Evolutionary conservation across 192 early-diverging fungal species (phyloP), one percentile per base, ranked within the genome.

Genomic region (Backusella morwellensis): DNA sequence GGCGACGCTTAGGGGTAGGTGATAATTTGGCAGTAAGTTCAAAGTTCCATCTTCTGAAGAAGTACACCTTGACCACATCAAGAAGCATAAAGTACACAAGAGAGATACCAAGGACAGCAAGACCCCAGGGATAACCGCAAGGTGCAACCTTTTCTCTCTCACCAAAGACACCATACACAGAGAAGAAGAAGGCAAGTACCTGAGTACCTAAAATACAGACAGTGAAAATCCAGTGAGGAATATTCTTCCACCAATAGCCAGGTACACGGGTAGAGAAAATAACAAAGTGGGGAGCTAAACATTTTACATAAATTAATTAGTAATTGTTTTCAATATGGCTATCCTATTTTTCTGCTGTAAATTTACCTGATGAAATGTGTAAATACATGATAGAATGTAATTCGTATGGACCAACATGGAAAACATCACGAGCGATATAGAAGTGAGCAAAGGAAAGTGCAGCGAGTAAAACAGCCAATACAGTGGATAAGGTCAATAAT

Each of bases 351-450:
- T 11, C 38, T 40, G 11, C 38, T 40, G 9, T 11, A 40, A 40
- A 40, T n/a, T 72, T 77, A 77, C 76, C 76, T 50, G 93, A 94
- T 11, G 94, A 96, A 72, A 96, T 93, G 54, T 96, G 90, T n/a
- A 96, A 86, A 83, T 96, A 96, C 88, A 97, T 97, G 86, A 96
- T 92, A 35, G 95, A 93, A 80, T 97, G 91, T 74, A 97, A 41
- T 76, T 23, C 83, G 42, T n/a, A 70, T 35, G 42, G 77, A 66
- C 1, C 77, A 80, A 66, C 82, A 76, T 78, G 78, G 82, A 89
- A 85, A 15, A 84, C 86, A 71, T 93, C 89, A 69, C 87, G 85
- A 69, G 92, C 95, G 68, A 94, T 81, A 83, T 93, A 97, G 82
- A 90, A 96, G 77, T 93, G 91, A 35, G 90, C 90, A 80, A 95